phyloP scores from a whole-genome alignment of 768 basidiomycete genomes.

The Kwoniella botswanensis region DNA sequence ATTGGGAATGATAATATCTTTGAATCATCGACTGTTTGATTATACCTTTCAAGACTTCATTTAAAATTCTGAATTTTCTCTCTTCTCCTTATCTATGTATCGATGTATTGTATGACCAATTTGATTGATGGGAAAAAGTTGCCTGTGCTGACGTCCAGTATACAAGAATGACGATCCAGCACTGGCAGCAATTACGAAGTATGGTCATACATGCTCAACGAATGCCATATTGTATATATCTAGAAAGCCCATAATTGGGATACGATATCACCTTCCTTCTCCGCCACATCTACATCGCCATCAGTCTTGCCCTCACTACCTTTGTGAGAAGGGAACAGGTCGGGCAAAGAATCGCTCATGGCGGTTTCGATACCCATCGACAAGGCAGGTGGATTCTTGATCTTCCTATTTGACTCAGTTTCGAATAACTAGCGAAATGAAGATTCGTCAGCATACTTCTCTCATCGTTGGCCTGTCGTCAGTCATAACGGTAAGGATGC shows the following conservation, averaged over 20 bases:
- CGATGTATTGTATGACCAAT: too few relatives aligned
- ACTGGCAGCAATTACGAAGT: too few relatives aligned
- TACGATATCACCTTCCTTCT: conserved; percentile 24
- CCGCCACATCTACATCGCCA: not conserved
- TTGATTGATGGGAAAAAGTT: too few relatives aligned
- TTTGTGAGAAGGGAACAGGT: conserved; percentile 17
- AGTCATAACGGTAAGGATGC: not conserved
- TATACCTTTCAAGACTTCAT: too few relatives aligned
- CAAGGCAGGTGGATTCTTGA: conserved; percentile 75
- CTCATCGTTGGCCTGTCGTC: not conserved
- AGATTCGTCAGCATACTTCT: not conserved
- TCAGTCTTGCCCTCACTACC: not conserved
- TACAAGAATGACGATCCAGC: too few relatives aligned
- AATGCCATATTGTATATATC: not conserved
- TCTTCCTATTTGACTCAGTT: conserved; percentile 75
- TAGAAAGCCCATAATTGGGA: conserved; percentile 32
- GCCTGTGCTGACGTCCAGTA: too few relatives aligned
- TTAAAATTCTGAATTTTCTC: too few relatives aligned
- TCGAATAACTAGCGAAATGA: conserved; percentile 86
- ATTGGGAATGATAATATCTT: too few relatives aligned
- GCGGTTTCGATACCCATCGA: conserved; percentile 52
- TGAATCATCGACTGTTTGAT: too few relatives aligned
- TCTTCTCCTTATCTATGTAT: too few relatives aligned
- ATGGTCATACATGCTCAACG: not conserved
- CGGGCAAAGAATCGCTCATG: conserved; percentile 9